phyloP scores from a whole-genome alignment of 2,329 filamentous ascomycete species.

The Fusarium sp. region DNA sequence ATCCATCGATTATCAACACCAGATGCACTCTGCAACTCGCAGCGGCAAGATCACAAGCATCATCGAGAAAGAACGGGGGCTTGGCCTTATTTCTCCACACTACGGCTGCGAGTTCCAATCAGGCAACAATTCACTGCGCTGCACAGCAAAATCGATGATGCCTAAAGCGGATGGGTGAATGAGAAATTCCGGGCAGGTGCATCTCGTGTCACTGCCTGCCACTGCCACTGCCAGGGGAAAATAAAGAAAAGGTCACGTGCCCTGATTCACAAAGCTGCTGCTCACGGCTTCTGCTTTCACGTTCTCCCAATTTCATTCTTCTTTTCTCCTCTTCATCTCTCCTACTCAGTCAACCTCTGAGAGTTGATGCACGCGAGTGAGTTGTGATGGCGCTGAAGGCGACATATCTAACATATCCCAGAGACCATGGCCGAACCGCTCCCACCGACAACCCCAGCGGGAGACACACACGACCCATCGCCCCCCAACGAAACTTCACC shows the following conservation, averaged over 20 bases:
- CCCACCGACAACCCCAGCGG: background rate
- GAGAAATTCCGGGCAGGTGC: background rate
- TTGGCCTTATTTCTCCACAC: no score
- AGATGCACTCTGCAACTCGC: no score
- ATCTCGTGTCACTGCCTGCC: background rate
- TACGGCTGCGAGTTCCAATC: no score
- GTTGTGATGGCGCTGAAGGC: background rate
- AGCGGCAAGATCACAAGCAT: no score
- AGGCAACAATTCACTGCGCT: no score
- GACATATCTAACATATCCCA: background rate
- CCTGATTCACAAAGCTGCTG: background rate
- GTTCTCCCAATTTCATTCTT: background rate
- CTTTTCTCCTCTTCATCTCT: background rate
- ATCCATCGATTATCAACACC: no score
- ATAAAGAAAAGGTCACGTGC: background rate
- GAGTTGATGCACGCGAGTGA: background rate
- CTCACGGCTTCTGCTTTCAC: background rate
- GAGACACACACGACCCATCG: background rate
- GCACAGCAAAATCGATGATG: no score
- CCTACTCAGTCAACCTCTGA: background rate
- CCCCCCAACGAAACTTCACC: rapidly evolving
- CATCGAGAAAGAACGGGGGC: no score
- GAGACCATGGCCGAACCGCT: background rate
- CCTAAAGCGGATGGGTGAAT: no score
- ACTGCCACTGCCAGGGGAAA: background rate